Conservation (phyloP, 129 eudicot species). For the Pulicaria dysenterica region DNA sequence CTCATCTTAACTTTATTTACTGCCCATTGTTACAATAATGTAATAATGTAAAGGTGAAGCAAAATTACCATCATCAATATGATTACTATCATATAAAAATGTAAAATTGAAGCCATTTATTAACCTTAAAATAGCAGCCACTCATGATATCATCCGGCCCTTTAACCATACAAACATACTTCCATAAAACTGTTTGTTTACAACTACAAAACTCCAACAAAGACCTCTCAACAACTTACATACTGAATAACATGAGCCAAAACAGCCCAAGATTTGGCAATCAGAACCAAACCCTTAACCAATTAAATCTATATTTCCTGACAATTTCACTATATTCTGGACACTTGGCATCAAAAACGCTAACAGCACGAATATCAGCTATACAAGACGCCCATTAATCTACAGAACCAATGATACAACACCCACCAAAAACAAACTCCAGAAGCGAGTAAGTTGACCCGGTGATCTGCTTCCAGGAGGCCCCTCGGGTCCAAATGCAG, state of each 20-base stretch:
- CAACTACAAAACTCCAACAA: conserved; percentile 21
- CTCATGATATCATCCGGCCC: no score
- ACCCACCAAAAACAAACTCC: conserved; percentile 33
- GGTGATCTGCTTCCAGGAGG: conserved; percentile 46
- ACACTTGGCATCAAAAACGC: conserved; percentile 25
- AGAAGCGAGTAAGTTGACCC: conserved; percentile 28
- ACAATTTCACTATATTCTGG: conserved; percentile 25
- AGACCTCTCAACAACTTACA: conserved; percentile 28
- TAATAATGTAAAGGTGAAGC: no score
- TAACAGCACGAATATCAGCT: conserved; percentile 25
- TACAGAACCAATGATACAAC: conserved; percentile 29
- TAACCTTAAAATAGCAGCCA: no score
- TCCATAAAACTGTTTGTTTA: conserved; percentile 21
- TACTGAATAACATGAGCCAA: conserved; percentile 5
- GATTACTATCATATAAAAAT: no score
- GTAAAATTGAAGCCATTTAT: no score
- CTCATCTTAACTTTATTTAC: no score
- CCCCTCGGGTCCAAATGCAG: conserved; percentile 75
- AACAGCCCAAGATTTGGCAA: conserved; percentile 21
- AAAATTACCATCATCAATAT: no score
- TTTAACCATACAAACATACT: conserved; percentile 16
- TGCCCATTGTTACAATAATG: no score
- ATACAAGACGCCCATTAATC: conserved; percentile 34
- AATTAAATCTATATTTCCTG: conserved; percentile 34
- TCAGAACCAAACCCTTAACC: conserved; percentile 24